These are phyloP conservation scores for Phytophthora tubulina DNA, from an alignment of 352 stramenopile species.

Conservation along the genomic window DNA sequence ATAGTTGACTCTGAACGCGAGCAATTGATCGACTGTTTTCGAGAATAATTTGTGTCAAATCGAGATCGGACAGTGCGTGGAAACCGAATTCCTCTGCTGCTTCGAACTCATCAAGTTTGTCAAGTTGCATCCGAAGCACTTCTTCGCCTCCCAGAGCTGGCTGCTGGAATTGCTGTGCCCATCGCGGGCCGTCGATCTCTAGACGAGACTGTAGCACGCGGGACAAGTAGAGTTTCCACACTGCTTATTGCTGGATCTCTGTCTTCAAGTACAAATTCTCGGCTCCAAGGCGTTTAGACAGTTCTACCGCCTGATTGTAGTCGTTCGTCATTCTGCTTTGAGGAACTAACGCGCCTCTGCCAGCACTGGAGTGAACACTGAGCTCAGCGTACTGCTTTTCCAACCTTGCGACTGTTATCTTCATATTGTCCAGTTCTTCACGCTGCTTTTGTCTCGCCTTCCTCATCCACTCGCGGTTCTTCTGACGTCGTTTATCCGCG, in stretches of 20 bases:
- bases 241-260: constrained; percentile 44
- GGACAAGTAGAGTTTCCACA: constrained; percentile 46
- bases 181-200: constrained; percentile 26
- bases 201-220: constrained; percentile 40
- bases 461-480: constrained; percentile 59
- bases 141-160: constrained; percentile 14
- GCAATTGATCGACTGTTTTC: constrained; percentile 41
- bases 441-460: constrained; percentile 42
- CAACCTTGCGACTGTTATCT: constrained; percentile 39
- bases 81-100: constrained; percentile 47
- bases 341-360: not conserved
- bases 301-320: constrained; percentile 40
- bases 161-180: constrained; percentile 33
- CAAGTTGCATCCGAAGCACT: constrained; percentile 26
- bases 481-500: constrained; percentile 36
- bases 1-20: constrained; percentile 32
- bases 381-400: constrained; percentile 48
- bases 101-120: constrained; percentile 35
- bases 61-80: constrained; percentile 35
- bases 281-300: constrained; percentile 43
- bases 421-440: constrained; percentile 49
- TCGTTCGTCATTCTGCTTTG: not conserved
- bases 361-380: constrained; percentile 28
- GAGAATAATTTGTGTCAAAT: constrained; percentile 44
- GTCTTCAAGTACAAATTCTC: constrained; percentile 57